phyloP scores from a whole-genome alignment of 441 rosid species.

The Mallotus japonicus region DNA sequence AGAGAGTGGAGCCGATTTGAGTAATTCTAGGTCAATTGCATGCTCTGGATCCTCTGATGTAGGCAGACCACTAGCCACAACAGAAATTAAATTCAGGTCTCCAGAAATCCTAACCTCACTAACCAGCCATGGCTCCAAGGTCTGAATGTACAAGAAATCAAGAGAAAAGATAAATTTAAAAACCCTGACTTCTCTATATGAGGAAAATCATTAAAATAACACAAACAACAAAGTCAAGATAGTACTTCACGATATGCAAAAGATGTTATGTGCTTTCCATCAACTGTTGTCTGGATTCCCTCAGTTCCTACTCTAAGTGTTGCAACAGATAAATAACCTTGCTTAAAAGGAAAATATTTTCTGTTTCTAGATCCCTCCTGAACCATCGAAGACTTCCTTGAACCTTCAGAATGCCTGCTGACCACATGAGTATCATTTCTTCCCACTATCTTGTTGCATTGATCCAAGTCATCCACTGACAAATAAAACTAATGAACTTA shows the following conservation, averaged over 20 bases:
- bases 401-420: constrained; percentile 42
- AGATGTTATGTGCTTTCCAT: constrained; percentile 67
- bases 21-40: constrained; percentile 56
- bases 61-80: constrained; percentile 54
- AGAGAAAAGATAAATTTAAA: constrained; percentile 8
- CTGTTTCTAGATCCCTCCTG: constrained; percentile 47
- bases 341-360: constrained; percentile 62
- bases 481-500: constrained; percentile 24
- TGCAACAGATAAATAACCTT: constrained; percentile 70
- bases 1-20: constrained; percentile 64
- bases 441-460: constrained; percentile 84
- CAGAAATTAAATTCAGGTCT: constrained; percentile 44
- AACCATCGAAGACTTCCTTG: constrained; percentile 36
- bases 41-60: constrained; percentile 53
- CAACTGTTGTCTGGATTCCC: constrained; percentile 82
- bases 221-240: constrained; percentile 19
- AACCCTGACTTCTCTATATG: constrained; percentile 16
- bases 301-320: constrained; percentile 83
- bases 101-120: constrained; percentile 59
- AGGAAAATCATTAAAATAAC: constrained; percentile 16
- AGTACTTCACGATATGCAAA: constrained; percentile 35
- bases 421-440: constrained; percentile 42
- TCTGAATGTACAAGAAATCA: constrained; percentile 30
- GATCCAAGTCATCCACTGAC: constrained; percentile 83
- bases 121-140: constrained; percentile 63